Evolutionary conservation across 495 filamentous ascomycete species (phyloP), one percentile per base, ranked within the genome.

Genomic region (Penicillium robsamsonii): DNA sequence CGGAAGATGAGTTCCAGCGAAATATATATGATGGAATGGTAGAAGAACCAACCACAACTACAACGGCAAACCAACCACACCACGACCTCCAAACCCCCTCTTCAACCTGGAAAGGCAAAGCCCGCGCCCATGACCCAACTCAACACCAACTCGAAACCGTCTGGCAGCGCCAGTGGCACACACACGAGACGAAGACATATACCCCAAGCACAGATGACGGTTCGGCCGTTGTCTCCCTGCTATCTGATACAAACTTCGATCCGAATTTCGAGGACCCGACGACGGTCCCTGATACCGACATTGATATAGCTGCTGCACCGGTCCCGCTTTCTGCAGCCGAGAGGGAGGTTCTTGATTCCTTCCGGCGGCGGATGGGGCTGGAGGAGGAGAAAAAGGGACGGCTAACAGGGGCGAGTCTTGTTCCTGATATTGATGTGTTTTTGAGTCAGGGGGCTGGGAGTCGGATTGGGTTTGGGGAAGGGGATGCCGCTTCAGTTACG

Each of bases 171-270:
- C 53, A 54, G 24, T 38, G 10, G 30, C 24, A 11, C 35, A 20
- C 38, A 15, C 37, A 29, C 13, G 7, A 9, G n/a, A 24, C 18
- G 44, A 13, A 38, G 11, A 9, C 12, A 42, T 11, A n/a, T 29
- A 24, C 20, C 43, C 22, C 44, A 49, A 17, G n/a, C 62, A 15
- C 41, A 11, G 79, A 81, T 54, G 79, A 81, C 55, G 78, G 79
- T 46, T 58, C 69, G 29, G 78, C 67, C 5, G 77, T 81, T 6
- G 55, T 78, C 8, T 59, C 70, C 43, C 67, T 90, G 73, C 67
- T 89, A 67, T 53, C 75, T 45, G 64, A 86, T 68, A 46, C 69
- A 55, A 65, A 75, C 58, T 76, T 86, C 72, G 62, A 84, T 53
- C 70, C 87, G 64, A 67, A 82, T 55, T 59, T 76, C 56, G 42